Evolutionary conservation across 495 filamentous ascomycete genomes (phyloP), one percentile per base, ranked within the genome.

Genomic region (Aspergillus sclerotiicarbonarius): DNA sequence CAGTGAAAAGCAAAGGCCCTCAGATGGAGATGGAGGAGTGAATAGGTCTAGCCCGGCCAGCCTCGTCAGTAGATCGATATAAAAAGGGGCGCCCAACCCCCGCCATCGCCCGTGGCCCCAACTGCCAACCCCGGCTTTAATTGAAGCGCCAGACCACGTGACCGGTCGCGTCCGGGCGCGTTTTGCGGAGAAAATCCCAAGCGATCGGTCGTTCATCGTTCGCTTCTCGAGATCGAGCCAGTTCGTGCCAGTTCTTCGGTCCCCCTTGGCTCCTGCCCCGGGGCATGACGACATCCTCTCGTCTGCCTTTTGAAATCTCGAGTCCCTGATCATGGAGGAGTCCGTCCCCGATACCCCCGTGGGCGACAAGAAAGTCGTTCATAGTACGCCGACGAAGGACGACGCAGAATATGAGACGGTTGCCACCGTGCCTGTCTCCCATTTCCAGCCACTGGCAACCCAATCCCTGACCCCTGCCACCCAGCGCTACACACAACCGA

Each of bases 401-500:
- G 71, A 71, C 21, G 73, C 72, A 21, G 79, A 77, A 48, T 80
- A 81, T 65, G 79, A 84, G 54, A 87, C 84, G 10, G 68, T 84
- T 35, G 80, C 82, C 60, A 89, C 87, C 16, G 54, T 90, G 33
- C 87, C 82, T 51, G 62, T 82, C 32, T 51, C 59, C 54, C 58
- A 57, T 54, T 57, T 59, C 41, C 62, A 60, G 35, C 58, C 53
- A 37, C 44, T 35, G n/a, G 59, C 63, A 64, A 64, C 71, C 51
- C 67, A 69, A 62, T 62, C 69, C 25, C 48, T 68, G 51, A 71
- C 71, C 8, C 74, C 73, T 4, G 57, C 62, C 39, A 64, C 74
- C 32, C 79, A 80, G 56, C 73, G 70, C 67, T 74, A 67, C 58
- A 89, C 86, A 1, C 88, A 92, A 62, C 86, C 90, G 0, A 93